Base-by-base conservation (phyloP, 331 rosid genomes). In the Prunus yedoensis region DNA sequence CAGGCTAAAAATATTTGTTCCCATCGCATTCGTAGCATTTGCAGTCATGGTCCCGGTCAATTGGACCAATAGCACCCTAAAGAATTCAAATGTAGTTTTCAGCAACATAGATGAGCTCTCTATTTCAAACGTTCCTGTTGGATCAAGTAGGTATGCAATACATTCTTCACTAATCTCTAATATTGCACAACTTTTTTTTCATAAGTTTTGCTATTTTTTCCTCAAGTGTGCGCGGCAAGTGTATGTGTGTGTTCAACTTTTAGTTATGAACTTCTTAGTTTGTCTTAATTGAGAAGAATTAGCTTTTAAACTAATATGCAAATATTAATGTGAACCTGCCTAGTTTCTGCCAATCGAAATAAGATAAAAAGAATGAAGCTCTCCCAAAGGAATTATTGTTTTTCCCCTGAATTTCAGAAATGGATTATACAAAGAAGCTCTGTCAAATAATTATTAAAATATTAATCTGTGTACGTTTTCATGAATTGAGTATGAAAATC, bases 1-100 rank as follows among this genome's bases (percentile, higher is more conserved):
- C 96, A 94, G 99, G 95, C 87, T 94, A 54, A 94, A 91, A 80
- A 85, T 94, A 66, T 94, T 91, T 89, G 87, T 91, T 70, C 98
- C 98, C 25, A 87, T 94, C 66, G 67, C 97, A 68, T 71, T 86
- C 68, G 84, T 94, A 50, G 95, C 96, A 28, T 94, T 90, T 86
- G 64, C 96, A 50, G 70, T 94, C 71, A 90, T 89, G 90, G 91
- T 90, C 62, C 99, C 99, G 8, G 99, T 94, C 74, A 94, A 94
- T 79, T 92, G 96, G 97, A 94, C 99, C 75, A 92, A 92, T 74
- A 70, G 70, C 69, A 90, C 96, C 60, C 84, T 94, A 86, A 83
- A 89, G 80, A 83, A 43, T 71, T 89, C 96, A 28, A 89, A 82
- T 47, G 73, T 94, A 79, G 76, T 47, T 52, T 91, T 86, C 76